A percentile compares a stretch with the other conserved stretches of the same genome.
phyloP scores from a whole-genome alignment of 106 monocot genomes.

The Dendrobium officinale region DNA sequence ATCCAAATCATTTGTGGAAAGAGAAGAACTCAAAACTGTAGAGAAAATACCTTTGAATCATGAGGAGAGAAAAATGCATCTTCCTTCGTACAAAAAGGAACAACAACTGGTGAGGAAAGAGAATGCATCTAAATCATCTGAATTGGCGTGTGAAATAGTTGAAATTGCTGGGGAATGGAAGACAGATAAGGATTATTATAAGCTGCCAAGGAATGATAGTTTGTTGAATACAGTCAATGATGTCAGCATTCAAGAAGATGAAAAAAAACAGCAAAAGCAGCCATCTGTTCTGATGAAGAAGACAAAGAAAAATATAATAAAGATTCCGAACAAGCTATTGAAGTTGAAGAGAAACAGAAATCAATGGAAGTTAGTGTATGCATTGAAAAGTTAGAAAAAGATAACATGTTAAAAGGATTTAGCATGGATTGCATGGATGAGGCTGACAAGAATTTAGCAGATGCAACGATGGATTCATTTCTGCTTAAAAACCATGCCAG shows the following conservation, averaged over 20 bases:
- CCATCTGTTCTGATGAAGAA: background rate
- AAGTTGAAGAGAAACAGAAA: conserved; percentile 20
- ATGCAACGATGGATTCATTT: conserved; percentile 6
- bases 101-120: conserved; percentile 11
- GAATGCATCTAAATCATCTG: conserved; percentile 12
- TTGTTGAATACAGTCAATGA: conserved; percentile 21
- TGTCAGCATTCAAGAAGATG: conserved; percentile 8
- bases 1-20: conserved; percentile 6
- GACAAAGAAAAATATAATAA: conserved; percentile 8
- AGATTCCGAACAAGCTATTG: conserved; percentile 9
- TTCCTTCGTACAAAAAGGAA: conserved; percentile 12
- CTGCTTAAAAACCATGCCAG: conserved; percentile 1
- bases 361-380: conserved; percentile 12
- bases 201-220: conserved; percentile 28
- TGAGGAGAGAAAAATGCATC: conserved; percentile 17
- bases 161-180: conserved; percentile 56
- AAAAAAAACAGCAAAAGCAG: conserved; percentile 24
- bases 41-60: conserved; percentile 6
- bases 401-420: conserved; percentile 13
- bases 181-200: conserved; percentile 56
- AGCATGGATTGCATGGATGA: conserved; percentile 2
- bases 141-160: conserved; percentile 14
- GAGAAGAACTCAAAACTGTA: background rate
- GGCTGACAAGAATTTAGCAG: conserved; percentile 13
- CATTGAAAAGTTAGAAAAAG: conserved; percentile 2